Percentiles rank a stretch among this genome's conserved stretches.
Evolutionary conservation across 345 rosid species (phyloP).

Genomic region (Turnera subulata): DNA sequence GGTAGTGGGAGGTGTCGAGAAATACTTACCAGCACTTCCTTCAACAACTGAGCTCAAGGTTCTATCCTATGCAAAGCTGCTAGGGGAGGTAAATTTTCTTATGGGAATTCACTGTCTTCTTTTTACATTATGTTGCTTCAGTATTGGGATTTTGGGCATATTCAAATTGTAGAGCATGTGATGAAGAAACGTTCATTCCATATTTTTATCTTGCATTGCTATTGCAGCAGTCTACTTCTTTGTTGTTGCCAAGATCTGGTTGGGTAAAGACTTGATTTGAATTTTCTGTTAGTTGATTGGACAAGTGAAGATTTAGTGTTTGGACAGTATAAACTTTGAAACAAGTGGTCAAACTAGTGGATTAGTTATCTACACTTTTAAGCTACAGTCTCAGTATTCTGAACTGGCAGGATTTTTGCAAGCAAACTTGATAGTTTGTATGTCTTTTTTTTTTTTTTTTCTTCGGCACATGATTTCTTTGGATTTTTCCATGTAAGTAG

Average conservation of each 20-base stretch:
- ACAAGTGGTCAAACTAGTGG: not conserved
- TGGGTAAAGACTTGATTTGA: not conserved
- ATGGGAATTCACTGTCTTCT: not conserved
- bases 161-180: not conserved
- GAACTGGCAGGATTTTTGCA: not conserved
- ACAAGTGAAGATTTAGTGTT: not conserved
- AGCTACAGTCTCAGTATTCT: too few species aligned
- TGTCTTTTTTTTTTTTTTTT: too few species aligned
- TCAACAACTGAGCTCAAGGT: conserved; percentile 49
- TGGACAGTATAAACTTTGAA: not conserved
- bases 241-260: too few species aligned
- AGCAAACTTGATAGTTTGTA: too few species aligned
- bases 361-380: too few species aligned
- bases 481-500: too few species aligned
- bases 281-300: not conserved
- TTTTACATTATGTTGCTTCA: not conserved
- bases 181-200: not conserved
- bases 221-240: too few species aligned
- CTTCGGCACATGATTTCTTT: too few species aligned
- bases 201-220: not conserved
- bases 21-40: conserved; percentile 66
- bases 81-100: conserved; percentile 23
- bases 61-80: conserved; percentile 52
- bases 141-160: not conserved
- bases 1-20: conserved; percentile 85